Evolutionary conservation across 805 yeast genomes (phyloP), one percentile per base, ranked within the genome.

Genomic region (Teunomyces atbi): DNA sequence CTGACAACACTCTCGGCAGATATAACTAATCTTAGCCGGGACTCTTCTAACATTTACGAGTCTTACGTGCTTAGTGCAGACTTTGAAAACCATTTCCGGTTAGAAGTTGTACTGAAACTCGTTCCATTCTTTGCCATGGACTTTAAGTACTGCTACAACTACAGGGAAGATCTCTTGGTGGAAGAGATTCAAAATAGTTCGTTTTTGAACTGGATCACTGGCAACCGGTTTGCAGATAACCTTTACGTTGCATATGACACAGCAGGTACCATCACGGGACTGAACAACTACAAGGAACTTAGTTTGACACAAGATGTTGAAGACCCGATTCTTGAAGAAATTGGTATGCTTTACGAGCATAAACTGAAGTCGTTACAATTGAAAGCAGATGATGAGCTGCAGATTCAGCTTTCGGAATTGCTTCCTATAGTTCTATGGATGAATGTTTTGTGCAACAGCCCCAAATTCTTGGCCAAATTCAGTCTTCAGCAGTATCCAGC

Each of bases 191-290:
- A 54, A 45, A 64, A 53, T 46, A 51, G 51, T 15, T 64, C 71
- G 2, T 66, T 68, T 38, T 55, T 66, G 45, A 60, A 59, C 38
- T 68, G 74, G 74, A 28, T 65, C 11, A 58, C 64, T 2, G 56
- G 55, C 6, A 59, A 54, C 42, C 44, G 56, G 32, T 58, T 60
- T 38, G 53, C 54, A 20, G 56, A 57, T 26, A 59, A 61, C 41
- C 38, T 51, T 5, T 60, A 60, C 44, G 33, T 40, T 44, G 7
- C 48, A 38, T 35, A 53, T 39, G 53, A 59, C 28, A 58, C 67
- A 2, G 41, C 43, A 7, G 47, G 37, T 3, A 30, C 41, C 7
- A 42, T 58, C 15, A 60, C 66, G 8, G 50, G 46, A 35, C 45
- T 57, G 6, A 48, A 46, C 3, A 55, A 55, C 42, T 46, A 29